Base-by-base conservation (phyloP, 768 basidiomycete genomes). In the Naganishia randhawae region DNA sequence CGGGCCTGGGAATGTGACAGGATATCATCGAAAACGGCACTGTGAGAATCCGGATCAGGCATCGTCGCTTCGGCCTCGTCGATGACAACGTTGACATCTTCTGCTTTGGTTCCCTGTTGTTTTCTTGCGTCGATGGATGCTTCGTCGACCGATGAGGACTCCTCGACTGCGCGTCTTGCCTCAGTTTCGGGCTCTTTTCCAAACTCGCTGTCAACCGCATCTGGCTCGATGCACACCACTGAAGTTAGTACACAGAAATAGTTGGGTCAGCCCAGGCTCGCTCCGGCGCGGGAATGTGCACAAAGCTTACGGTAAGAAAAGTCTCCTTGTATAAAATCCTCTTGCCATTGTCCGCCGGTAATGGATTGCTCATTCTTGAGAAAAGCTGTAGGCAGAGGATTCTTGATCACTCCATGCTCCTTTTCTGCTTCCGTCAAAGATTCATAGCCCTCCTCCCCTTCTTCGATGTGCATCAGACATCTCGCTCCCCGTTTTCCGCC, bases 171-270 rank as follows among this genome's bases (percentile, higher is more conserved):
- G 11, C n/a, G 33, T 37, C 37, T 33, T 1, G 14, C n/a, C 33
- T 3, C 54, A 14, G n/a, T 32, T 55, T 61, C 50, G 11, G 42
- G n/a, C 22, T 63, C 33, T 19, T 37, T 50, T 48, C 51, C 42
- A 32, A 29, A 33, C 4, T 70, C 71, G 61, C 63, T 52, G 31
- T 72, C 70, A 1, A 68, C 70, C 14, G 74, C 68, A 41, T 73
- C 72, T 7, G 69, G 61, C 25, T 73, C 80, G 27, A 81, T 77
- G 67, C 80, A 81, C 32, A 79, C 80, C 39, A 78, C 80, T 81
- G 45, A 13, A 48, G n/a, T n/a, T n/a, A 48, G 45, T 19, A 39
- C 0, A 63, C 39, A 8, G 19, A 16, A 39, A 17, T 33, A 52
- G 45, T n/a, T 10, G 25, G 32, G 3, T 48, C n/a, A 32, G 22